Base-by-base conservation (phyloP, 2,329 filamentous ascomycete species). In the Penicillium sp. region DNA sequence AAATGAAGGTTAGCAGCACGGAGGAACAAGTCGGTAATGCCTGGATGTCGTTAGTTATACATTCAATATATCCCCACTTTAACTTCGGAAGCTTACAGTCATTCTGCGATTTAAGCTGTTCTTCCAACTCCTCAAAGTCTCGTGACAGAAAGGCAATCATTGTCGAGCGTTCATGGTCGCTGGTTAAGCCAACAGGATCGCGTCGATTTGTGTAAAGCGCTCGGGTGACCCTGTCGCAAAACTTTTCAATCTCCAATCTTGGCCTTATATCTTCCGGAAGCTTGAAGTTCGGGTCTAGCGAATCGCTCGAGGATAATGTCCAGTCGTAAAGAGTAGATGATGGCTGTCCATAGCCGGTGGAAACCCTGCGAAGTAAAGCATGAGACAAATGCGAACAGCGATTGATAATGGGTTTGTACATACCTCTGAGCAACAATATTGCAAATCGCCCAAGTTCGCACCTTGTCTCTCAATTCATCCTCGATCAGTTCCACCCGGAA, bases 301-400 rank as follows among this genome's bases (percentile, higher is more conserved):
- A 71, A 39, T 79, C 76, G 45, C 72, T 75, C 5, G 74, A 74
- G 16, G 74, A 77, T 38, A 83, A 75, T 4, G 81, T 87, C 76
- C 78, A 87, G 67, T 83, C 86, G 70, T 82, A 87, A 51, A 80
- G 76, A 36, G 82, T 87, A 60, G 82, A 81, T 16, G 86, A 83
- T 19, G 86, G 86, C 67, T 87, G 84, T 11, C 86, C 86, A 67
- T 87, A 84, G n/a, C 84, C 84, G n/a, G 84, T 88, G 16, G 84
- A 84, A 57, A 88, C 84, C 50, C 82, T 85, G 56, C n/a, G 19
- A 21, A 58, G 34, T 15, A 44, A 25, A 58, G 38, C 19, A 44
- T 54, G 29, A 60, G 58, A 51, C 19, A 25, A 51, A 27, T 16
- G 19, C 36, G 31, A 36, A 9, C 10, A 34, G 16, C 11, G 13